These are phyloP conservation scores for Diospyros kaki DNA, from an alignment of 148 eudicot species.

Conservation along the genomic window DNA sequence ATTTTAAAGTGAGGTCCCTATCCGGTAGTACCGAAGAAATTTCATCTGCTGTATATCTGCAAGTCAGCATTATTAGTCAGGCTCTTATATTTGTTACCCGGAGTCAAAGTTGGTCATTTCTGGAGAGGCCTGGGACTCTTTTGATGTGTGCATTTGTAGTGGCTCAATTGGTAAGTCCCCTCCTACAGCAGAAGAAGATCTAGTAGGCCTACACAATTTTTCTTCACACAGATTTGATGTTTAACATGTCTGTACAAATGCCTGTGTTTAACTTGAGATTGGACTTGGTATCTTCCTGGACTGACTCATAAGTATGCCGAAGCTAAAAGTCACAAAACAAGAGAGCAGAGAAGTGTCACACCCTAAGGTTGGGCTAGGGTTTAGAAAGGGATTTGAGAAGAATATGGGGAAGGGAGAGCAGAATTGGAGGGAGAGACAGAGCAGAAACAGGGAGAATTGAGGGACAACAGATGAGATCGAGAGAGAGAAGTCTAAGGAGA, in stretches of 20 bases:
- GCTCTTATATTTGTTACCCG: constrained; percentile 86
- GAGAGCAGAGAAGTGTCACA: no score
- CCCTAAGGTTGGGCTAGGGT: no score
- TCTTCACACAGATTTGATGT: neutral
- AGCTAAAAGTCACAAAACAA: neutral
- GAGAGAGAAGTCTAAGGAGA: neutral
- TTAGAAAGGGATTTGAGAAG: no score
- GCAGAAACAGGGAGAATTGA: no score
- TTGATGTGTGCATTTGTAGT: constrained; percentile 63
- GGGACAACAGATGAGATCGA: neutral
- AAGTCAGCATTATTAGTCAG: constrained; percentile 81
- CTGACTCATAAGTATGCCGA: neutral
- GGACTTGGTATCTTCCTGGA: constrained; percentile 1
- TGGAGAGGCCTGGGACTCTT: constrained; percentile 68
- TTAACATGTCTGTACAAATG: neutral
- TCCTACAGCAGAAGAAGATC: neutral
- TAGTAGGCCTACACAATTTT: neutral
- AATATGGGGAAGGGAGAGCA: no score
- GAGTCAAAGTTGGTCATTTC: constrained; percentile 73
- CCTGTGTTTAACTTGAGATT: neutral
- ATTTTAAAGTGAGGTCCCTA: constrained; percentile 51
- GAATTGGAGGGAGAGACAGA: no score
- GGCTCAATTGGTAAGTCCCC: constrained; percentile 57
- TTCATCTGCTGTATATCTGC: constrained; percentile 71
- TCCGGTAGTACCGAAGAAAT: constrained; percentile 45